A percentile compares a stretch with the other conserved stretches of the same genome.
Evolutionary conservation across 768 basidiomycete species (phyloP).

Genomic region (Russula abietina): DNA sequence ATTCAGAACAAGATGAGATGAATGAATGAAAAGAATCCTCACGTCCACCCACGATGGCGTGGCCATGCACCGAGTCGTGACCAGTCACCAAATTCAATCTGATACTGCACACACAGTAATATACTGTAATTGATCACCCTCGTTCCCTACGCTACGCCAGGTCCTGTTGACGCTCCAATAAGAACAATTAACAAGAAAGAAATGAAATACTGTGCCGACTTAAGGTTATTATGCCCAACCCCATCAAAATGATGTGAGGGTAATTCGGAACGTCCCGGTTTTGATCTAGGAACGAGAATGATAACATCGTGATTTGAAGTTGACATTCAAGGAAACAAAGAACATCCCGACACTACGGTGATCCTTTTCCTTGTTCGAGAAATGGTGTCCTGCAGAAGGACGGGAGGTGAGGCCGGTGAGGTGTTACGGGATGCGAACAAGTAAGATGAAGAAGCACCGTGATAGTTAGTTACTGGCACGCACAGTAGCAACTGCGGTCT

Average conservation of each 20-base stretch:
- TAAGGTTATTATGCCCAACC: neutral
- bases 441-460: too few relatives aligned
- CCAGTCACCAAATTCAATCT: conserved; percentile 27
- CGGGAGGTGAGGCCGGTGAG: too few relatives aligned
- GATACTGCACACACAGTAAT: too few relatives aligned
- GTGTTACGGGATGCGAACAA: too few relatives aligned
- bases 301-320: neutral
- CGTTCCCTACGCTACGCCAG: conserved; percentile 24
- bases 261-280: neutral
- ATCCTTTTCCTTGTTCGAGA: neutral
- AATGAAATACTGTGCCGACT: neutral
- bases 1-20: neutral
- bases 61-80: conserved; percentile 17
- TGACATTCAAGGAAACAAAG: neutral
- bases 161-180: neutral
- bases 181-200: neutral
- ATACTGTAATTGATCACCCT: conserved; percentile 11
- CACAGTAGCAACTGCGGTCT: too few relatives aligned
- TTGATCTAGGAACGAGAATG: conserved; percentile 7
- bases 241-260: conserved; percentile 10
- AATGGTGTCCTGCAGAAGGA: too few relatives aligned
- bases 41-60: conserved; percentile 22
- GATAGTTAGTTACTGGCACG: too few relatives aligned
- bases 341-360: neutral
- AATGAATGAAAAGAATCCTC: neutral